phyloP scores from a whole-genome alignment of 1,139 yeast species.

The Pneumocystis jirovecii region DNA sequence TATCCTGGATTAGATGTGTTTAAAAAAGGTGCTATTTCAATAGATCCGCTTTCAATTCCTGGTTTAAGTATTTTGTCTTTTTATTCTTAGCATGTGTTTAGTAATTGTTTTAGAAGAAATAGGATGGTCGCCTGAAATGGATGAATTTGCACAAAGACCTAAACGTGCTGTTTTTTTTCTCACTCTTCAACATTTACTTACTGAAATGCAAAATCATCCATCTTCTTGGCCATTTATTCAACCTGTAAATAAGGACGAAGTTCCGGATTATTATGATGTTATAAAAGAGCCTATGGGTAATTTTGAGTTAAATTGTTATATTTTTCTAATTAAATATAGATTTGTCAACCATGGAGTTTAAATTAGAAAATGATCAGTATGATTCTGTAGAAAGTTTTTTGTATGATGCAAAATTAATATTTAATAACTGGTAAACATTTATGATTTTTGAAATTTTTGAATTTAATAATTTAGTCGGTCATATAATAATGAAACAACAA shows the following conservation, averaged over 20 bases:
- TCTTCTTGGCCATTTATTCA: slow-evolving; percentile 98
- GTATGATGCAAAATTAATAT: slow-evolving; percentile 72
- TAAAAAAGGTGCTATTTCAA: slow-evolving; percentile 23
- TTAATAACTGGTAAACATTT: slow-evolving; percentile 42
- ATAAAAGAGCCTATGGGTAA: slow-evolving; percentile 86
- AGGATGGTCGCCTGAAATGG: slow-evolving; percentile 99
- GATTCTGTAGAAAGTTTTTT: slow-evolving; percentile 81
- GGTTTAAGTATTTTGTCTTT: slow-evolving; percentile 15
- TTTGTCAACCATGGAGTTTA: slow-evolving; percentile 83
- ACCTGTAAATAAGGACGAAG: slow-evolving; percentile 88
- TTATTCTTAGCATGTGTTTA: slow-evolving; percentile 14
- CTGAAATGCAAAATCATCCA: slow-evolving; percentile 85
- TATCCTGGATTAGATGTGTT: slow-evolving; percentile 71
- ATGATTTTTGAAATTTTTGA: background rate
- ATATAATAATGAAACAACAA: slow-evolving; percentile 78
- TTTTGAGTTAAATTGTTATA: background rate
- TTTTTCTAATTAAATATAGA: slow-evolving; percentile 28
- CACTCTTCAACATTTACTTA: slow-evolving; percentile 72
- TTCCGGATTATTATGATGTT: slow-evolving; percentile 89
- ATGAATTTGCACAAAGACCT: slow-evolving; percentile 85
- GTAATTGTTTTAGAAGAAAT: slow-evolving; percentile 84
- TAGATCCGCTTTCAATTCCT: slow-evolving; percentile 34
- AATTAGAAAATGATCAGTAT: slow-evolving; percentile 82
- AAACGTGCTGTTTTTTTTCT: slow-evolving; percentile 91
- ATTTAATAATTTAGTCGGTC: slow-evolving; percentile 35